Conservation (phyloP, 345 rosid genomes). For the Pugionium dolabratum region DNA sequence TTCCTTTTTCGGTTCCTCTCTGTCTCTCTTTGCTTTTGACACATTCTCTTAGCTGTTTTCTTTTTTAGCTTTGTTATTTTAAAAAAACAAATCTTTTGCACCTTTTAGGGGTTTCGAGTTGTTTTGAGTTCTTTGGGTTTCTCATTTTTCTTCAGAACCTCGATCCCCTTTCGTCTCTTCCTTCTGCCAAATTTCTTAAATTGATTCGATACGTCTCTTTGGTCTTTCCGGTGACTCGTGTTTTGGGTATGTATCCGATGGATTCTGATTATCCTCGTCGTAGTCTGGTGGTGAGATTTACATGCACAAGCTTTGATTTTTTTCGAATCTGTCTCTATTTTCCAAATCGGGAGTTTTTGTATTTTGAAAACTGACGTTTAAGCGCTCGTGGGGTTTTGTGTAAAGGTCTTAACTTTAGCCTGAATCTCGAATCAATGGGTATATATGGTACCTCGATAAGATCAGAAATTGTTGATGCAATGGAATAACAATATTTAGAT, state of each 20-base stretch:
- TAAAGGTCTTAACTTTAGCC: slow-evolving; percentile 28
- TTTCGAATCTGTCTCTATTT: background rate
- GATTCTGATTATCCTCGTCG: slow-evolving; percentile 43
- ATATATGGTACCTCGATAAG: background rate
- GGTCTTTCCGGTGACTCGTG: background rate
- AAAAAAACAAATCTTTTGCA: background rate
- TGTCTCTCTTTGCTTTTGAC: slow-evolving; percentile 35
- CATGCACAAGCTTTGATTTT: slow-evolving; percentile 10
- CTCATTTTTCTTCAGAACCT: background rate
- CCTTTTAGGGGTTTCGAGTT: slow-evolving; percentile 21
- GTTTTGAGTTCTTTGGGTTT: slow-evolving; percentile 21
- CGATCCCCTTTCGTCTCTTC: slow-evolving; percentile 18
- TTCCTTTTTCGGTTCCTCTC: slow-evolving; percentile 3
- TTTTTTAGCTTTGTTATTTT: slow-evolving; percentile 20
- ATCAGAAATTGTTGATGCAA: background rate
- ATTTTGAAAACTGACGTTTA: background rate
- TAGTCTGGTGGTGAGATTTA: slow-evolving; percentile 40
- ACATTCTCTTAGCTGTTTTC: slow-evolving; percentile 28
- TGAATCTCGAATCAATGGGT: slow-evolving; percentile 19
- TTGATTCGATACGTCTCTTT: slow-evolving; percentile 16
- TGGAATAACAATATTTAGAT: background rate
- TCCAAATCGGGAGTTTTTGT: background rate
- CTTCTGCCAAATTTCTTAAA: slow-evolving; percentile 22
- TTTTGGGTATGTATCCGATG: slow-evolving; percentile 41
- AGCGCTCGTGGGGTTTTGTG: slow-evolving; percentile 22